A percentile compares a stretch with the other conserved stretches of the same genome.
phyloP scores from a whole-genome alignment of 306 rosid genomes.

The Vigna trinervia region DNA sequence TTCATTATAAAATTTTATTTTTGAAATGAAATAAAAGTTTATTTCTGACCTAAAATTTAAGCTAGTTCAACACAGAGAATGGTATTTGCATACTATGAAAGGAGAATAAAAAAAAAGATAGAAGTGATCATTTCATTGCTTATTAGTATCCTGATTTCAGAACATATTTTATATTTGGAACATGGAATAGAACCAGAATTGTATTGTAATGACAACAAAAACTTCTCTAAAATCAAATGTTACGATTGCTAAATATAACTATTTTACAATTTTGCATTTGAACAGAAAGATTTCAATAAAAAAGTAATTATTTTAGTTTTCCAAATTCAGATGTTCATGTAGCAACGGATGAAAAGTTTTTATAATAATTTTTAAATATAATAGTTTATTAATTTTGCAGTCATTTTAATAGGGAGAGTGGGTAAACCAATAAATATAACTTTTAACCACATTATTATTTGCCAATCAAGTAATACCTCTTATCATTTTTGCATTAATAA shows the following conservation, averaged over 20 bases:
- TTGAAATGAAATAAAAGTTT: neutral
- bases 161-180: neutral
- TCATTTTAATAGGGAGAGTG: slow-evolving; percentile 3
- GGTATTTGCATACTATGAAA: neutral
- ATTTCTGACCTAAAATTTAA: slow-evolving; percentile 14
- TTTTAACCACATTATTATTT: slow-evolving; percentile 30
- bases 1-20: neutral
- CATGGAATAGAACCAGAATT: slow-evolving; percentile 26
- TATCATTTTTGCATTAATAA: slow-evolving; percentile 7
- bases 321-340: slow-evolving; percentile 15
- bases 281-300: neutral
- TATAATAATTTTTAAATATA: neutral
- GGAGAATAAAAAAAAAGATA: neutral
- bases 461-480: neutral
- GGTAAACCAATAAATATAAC: neutral
- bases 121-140: slow-evolving; percentile 18
- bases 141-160: slow-evolving; percentile 19
- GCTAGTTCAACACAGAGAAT: neutral
- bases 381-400: neutral
- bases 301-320: slow-evolving; percentile 1
- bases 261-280: neutral
- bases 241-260: neutral
- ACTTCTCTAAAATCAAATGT: neutral
- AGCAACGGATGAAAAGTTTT: neutral
- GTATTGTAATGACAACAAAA: slow-evolving; percentile 2